Conservation (phyloP, 768 basidiomycete genomes). For the Lentinula edodes region DNA sequence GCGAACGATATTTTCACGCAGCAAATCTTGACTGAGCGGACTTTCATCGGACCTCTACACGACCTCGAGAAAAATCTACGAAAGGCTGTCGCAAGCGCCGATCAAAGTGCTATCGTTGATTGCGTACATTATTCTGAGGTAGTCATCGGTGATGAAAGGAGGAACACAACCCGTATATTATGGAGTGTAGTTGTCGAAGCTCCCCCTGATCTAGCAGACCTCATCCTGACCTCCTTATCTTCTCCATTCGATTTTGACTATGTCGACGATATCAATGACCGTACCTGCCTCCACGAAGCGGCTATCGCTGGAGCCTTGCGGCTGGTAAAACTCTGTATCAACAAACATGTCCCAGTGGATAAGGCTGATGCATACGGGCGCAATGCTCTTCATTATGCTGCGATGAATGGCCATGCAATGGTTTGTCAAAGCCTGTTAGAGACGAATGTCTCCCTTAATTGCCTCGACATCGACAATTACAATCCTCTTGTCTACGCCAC, state of each 20-base stretch:
- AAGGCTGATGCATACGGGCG: conserved; percentile 88
- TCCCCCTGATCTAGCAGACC: conserved; percentile 61
- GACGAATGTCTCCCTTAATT: conserved; percentile 57
- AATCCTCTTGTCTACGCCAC: conserved; percentile 94
- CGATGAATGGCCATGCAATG: conserved; percentile 81
- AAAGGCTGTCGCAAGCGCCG: conserved; percentile 63
- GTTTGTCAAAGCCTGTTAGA: conserved; percentile 76
- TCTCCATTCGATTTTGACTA: conserved; percentile 84
- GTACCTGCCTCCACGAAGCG: conserved; percentile 91
- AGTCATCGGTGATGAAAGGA: conserved; percentile 53
- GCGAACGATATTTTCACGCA: conserved; percentile 71
- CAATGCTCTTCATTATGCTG: conserved; percentile 91
- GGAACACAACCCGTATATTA: conserved; percentile 82
- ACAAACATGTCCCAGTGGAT: conserved; percentile 62
- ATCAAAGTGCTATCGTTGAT: conserved; percentile 57
- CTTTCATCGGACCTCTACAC: conserved; percentile 68
- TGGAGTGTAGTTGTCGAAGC: conserved; percentile 92
- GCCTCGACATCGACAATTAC: conserved; percentile 89
- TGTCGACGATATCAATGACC: conserved; percentile 94
- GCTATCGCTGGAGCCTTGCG: conserved; percentile 77
- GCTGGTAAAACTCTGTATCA: conserved; percentile 77
- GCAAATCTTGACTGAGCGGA: conserved; percentile 61
- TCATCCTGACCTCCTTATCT: conserved; percentile 63
- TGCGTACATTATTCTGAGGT: conserved; percentile 67
- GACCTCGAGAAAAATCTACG: conserved; percentile 87